Conservation (phyloP, 116 monocot species). For the Iris pallida region DNA sequence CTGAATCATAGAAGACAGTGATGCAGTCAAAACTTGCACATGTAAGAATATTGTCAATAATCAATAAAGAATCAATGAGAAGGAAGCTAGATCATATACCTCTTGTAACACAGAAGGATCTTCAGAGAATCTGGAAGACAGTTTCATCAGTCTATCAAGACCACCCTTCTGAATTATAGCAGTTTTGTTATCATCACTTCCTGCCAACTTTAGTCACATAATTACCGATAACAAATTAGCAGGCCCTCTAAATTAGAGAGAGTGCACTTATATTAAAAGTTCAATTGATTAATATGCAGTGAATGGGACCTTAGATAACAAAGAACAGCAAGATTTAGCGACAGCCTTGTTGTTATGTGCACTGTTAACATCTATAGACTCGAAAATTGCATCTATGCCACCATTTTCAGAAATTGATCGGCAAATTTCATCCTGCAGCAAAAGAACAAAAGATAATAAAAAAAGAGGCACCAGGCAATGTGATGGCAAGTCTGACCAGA, state of each 20-base stretch:
- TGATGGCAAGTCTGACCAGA: too few species aligned
- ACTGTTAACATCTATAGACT: conserved; percentile 53
- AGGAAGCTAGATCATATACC: conserved; percentile 30
- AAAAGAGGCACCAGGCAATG: not conserved
- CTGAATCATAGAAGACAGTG: conserved; percentile 32
- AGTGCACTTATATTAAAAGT: not conserved
- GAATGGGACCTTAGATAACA: conserved; percentile 73
- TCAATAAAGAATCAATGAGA: not conserved
- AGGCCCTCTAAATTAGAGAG: not conserved
- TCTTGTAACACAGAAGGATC: conserved; percentile 87
- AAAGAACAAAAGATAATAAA: conserved; percentile 1
- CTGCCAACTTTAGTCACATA: conserved; percentile 61
- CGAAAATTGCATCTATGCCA: conserved; percentile 75
- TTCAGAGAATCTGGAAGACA: conserved; percentile 75
- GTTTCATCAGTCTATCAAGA: conserved; percentile 59
- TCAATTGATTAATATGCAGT: not conserved
- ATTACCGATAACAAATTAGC: conserved; percentile 4
- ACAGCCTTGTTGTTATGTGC: conserved; percentile 37
- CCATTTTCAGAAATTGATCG: conserved; percentile 78
- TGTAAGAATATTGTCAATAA: not conserved
- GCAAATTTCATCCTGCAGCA: conserved; percentile 91
- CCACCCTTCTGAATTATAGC: conserved; percentile 73
- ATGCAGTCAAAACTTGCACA: not conserved
- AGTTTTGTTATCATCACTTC: conserved; percentile 84
- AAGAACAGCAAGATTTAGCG: conserved; percentile 73